These are phyloP conservation scores for Arabidopsis arenosa DNA, from an alignment of 345 rosid genomes.

Conservation along the genomic window DNA sequence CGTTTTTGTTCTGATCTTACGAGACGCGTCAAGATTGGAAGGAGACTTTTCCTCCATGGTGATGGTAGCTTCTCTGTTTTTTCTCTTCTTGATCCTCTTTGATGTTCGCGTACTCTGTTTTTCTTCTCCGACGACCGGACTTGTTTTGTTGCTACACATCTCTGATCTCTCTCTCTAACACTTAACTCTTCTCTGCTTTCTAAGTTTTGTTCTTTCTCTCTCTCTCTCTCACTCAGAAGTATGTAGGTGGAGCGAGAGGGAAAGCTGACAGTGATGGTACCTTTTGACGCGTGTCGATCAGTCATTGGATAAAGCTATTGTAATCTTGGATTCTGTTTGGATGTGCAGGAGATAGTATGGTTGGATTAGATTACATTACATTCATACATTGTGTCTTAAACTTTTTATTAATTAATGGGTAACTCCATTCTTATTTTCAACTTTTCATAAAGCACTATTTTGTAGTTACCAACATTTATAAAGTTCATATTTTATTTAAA, in stretches of 20 bases:
- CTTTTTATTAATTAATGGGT: constrained; percentile 17
- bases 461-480: constrained; percentile 10
- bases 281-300: constrained; percentile 33
- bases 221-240: constrained; percentile 23
- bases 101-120: constrained; percentile 35
- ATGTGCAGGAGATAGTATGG: constrained; percentile 37
- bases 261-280: constrained; percentile 37
- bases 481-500: constrained; percentile 2
- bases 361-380: constrained; percentile 35
- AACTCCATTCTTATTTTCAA: constrained; percentile 12
- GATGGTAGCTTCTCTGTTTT: constrained; percentile 25
- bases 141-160: constrained; percentile 44
- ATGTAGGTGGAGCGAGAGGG: constrained; percentile 30
- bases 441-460: constrained; percentile 8
- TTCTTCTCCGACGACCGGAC: constrained; percentile 33
- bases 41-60: constrained; percentile 26
- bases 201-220: background rate
- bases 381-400: background rate
- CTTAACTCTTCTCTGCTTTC: constrained; percentile 18
- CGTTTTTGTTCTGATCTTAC: constrained; percentile 60
- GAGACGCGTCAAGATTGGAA: constrained; percentile 43
- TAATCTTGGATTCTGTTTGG: constrained; percentile 52
- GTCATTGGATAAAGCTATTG: constrained; percentile 1
- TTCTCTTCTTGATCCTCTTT: constrained; percentile 34
- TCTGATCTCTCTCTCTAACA: constrained; percentile 26